Evolutionary conservation across 345 rosid species (phyloP), one percentile per base, ranked within the genome.

Genomic region (Aethionema arabicum): DNA sequence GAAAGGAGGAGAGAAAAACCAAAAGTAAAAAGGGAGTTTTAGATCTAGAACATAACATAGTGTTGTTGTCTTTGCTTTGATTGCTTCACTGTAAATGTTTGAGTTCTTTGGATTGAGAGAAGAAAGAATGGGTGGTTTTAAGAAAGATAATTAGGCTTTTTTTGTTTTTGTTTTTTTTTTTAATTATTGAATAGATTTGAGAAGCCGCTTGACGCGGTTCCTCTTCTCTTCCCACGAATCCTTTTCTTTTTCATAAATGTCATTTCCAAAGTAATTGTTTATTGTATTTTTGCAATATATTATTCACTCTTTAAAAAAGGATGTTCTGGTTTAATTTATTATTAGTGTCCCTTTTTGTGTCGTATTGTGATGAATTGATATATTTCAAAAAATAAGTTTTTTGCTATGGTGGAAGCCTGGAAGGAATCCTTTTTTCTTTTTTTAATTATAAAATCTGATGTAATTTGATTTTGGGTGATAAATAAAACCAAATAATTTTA

Each of bases 1-100:
- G 70, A 39, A 70, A 31, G 11, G 64, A 78, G 53, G 56, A 47
- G 6, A 76, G 54, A 50, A 72, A 8, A 61, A 47, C 40, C 30
- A 64, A 7, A 51, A 73, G 39, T 32, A 75, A 8, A 42, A 68
- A 39, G 46, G 74, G 30, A 32, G 47, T 50, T 35, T 65, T 56
- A 61, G 82, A 76, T 78, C 79, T 61, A 60, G 31, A 71, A 63
- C 67, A 60, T 11, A 66, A 56, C 76, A 67, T 65, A 16, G 30
- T 33, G 56, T 46, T 36, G 4, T 45, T 16, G 40, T 11, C 16
- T 35, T 13, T 11, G 14, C 1, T 27, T 3, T 47, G 27, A 21
- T 21, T 21, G 27, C 27, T 40, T n/a, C n/a, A 6, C 44, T 40
- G 10, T 40, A 40, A 8, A 8, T 8, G 4, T 8, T 40, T 21